Evolutionary conservation across 148 eudicot genomes (phyloP).

Genomic region (Tetragonia tetragonoides): DNA sequence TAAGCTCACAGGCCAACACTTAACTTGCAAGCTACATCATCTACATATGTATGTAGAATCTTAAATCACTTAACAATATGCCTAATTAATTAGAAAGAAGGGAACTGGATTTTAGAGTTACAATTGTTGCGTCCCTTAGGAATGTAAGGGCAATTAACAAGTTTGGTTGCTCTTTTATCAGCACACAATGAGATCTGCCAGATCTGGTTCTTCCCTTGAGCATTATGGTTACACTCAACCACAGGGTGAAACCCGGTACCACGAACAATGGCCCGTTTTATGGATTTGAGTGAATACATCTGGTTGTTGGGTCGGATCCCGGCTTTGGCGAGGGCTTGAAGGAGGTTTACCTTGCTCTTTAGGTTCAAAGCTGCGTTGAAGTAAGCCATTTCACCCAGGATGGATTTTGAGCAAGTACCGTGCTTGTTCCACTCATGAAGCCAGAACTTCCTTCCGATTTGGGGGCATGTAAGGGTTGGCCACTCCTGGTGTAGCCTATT

Average conservation of each 20-base stretch:
- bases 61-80: no score
- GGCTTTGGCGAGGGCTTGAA: not conserved
- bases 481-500: not conserved
- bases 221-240: conserved; percentile 36
- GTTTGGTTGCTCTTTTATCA: conserved; percentile 26
- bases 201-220: conserved; percentile 32
- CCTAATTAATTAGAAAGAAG: conserved; percentile 26
- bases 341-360: conserved; percentile 2
- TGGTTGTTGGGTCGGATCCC: conserved; percentile 28
- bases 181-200: conserved; percentile 42
- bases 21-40: no score
- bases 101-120: conserved; percentile 33
- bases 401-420: conserved; percentile 3
- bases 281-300: conserved; percentile 22
- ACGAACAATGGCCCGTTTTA: conserved; percentile 25
- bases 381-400: not conserved
- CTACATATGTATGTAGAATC: no score
- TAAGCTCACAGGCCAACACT: no score
- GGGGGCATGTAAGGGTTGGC: conserved; percentile 8
- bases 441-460: conserved; percentile 11
- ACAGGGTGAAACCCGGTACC: conserved; percentile 28
- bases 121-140: conserved; percentile 33
- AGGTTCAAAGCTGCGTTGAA: not conserved
- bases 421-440: conserved; percentile 13
- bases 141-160: conserved; percentile 32